A percentile compares a stretch with the other conserved stretches of the same genome.
These are phyloP conservation scores for Botrytis sinoallii DNA, from an alignment of 2,329 filamentous ascomycete species.

Conservation along the genomic window DNA sequence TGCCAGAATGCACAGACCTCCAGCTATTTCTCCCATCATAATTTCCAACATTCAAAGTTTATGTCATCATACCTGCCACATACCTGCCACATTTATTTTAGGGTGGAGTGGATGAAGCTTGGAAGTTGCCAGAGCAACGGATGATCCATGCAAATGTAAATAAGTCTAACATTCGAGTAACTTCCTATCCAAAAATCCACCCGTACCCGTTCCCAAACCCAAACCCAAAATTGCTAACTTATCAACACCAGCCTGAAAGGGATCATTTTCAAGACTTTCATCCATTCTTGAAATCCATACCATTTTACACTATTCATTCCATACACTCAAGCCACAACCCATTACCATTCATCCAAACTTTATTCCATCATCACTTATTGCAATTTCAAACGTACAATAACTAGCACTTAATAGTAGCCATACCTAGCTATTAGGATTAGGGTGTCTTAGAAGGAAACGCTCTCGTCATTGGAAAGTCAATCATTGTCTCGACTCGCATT, in stretches of 20 bases:
- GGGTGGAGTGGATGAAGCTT: neutral
- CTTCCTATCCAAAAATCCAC: neutral
- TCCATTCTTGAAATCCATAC: neutral
- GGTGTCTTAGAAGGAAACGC: neutral
- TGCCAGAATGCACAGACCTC: neutral
- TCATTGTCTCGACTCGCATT: neutral
- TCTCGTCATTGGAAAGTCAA: neutral
- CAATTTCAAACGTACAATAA: neutral
- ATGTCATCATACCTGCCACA: constrained; percentile 9
- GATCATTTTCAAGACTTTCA: neutral
- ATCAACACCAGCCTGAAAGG: constrained; percentile 2
- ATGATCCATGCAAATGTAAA: constrained; percentile 15
- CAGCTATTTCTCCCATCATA: neutral
- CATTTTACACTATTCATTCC: neutral
- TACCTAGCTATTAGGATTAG: neutral
- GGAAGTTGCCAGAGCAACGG: constrained; percentile 9
- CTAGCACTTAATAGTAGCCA: neutral
- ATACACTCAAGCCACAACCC: neutral
- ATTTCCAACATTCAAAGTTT: neutral
- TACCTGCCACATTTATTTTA: constrained; percentile 9
- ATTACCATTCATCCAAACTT: neutral
- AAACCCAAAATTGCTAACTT: neutral
- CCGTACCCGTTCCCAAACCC: neutral
- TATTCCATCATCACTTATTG: neutral
- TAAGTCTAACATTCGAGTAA: constrained; percentile 2